A percentile compares a stretch with the other conserved stretches of the same genome.
These are phyloP conservation scores for Metschnikowia proteae DNA, from an alignment of 805 yeast genomes.

Conservation along the genomic window DNA sequence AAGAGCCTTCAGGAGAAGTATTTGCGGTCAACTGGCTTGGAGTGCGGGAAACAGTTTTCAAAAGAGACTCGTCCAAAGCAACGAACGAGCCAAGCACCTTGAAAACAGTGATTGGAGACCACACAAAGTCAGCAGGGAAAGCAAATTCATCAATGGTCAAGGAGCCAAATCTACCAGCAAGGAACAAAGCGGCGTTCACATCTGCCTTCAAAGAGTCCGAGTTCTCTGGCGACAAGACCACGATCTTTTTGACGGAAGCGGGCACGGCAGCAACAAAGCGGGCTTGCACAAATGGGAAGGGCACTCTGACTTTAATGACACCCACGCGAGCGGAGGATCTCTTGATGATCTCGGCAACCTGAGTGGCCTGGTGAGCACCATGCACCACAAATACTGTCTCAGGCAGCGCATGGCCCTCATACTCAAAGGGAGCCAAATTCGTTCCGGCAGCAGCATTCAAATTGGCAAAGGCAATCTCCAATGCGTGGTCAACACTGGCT, in stretches of 20 bases:
- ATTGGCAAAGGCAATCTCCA: conserved; percentile 44
- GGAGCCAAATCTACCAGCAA: conserved; percentile 40
- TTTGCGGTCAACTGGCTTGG: conserved; percentile 29
- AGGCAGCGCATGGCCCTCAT: conserved; percentile 59
- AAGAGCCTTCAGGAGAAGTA: conserved; percentile 43
- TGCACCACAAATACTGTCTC: conserved; percentile 77
- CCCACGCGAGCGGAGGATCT: conserved; percentile 44
- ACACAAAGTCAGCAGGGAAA: conserved; percentile 48
- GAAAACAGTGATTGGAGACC: conserved; percentile 53
- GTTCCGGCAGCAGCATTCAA: conserved; percentile 57
- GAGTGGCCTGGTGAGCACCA: conserved; percentile 64
- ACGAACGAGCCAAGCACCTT: conserved; percentile 46
- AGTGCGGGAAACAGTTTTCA: conserved; percentile 14
- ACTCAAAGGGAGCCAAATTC: conserved; percentile 60
- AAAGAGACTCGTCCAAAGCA: conserved; percentile 28
- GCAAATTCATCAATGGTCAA: conserved; percentile 48
- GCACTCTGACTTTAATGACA: conserved; percentile 67
- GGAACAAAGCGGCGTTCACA: conserved; percentile 66
- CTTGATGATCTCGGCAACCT: conserved; percentile 45
- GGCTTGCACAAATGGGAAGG: conserved; percentile 69
- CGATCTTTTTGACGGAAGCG: conserved; percentile 50
- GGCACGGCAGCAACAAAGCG: conserved; percentile 63
- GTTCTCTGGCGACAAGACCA: conserved; percentile 59
- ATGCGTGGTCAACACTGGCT: conserved; percentile 32
- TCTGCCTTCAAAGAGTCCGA: conserved; percentile 59